Evolutionary conservation across 78 protist species (phyloP).

Genomic region (Speleostelium caveatum): DNA sequence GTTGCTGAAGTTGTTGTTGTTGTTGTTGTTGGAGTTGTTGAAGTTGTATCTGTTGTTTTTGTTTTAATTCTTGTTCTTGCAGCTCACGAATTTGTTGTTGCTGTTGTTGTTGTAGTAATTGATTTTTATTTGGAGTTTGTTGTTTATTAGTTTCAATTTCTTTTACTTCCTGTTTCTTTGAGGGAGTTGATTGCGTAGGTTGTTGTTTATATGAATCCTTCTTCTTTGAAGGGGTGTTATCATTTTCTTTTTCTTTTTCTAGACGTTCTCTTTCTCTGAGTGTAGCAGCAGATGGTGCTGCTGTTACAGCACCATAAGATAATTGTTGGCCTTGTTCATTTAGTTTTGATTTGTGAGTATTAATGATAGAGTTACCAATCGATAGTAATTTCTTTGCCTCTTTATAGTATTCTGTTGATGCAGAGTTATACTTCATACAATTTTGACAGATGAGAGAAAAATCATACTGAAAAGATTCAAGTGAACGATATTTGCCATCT

Average conservation of each 20-base stretch:
- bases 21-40: constrained; percentile 1
- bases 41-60: neutral
- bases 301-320: neutral
- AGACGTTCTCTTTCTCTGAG: constrained; percentile 31
- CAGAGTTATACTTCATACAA: constrained; percentile 57
- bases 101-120: neutral
- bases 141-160: neutral
- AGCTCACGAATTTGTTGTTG: constrained; percentile 4
- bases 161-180: neutral
- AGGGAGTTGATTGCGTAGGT: neutral
- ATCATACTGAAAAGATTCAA: constrained; percentile 44
- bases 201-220: neutral
- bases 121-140: neutral
- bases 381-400: constrained; percentile 47
- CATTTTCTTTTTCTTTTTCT: neutral
- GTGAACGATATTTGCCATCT: neutral
- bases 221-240: neutral
- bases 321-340: neutral
- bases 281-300: constrained; percentile 38
- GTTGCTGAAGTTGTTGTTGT: neutral
- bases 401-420: constrained; percentile 20
- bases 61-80: neutral
- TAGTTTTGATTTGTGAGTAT: neutral
- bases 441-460: constrained; percentile 69
- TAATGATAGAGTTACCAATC: constrained; percentile 15